Percentiles rank a stretch among this genome's conserved stretches.
phyloP scores from a whole-genome alignment of 495 filamentous ascomycete genomes.

The Sporormia fimetaria region DNA sequence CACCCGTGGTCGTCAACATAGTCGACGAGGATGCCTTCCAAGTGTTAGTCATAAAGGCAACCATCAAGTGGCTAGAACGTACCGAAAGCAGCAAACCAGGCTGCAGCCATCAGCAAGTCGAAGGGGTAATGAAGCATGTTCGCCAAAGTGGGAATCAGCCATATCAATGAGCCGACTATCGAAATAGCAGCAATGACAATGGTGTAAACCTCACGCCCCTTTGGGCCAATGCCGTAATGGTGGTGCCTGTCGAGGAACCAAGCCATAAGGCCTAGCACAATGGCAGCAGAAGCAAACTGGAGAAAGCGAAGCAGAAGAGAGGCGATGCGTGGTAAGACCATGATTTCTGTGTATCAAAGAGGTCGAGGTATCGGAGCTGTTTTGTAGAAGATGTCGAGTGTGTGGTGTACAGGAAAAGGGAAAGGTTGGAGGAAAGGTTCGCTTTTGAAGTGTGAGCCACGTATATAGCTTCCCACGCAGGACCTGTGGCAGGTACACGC shows the following conservation, averaged over 20 bases:
- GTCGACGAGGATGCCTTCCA: too few relatives aligned
- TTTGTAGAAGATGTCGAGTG: too few relatives aligned
- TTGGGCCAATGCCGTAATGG: conserved; percentile 31
- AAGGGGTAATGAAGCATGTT: conserved; percentile 30
- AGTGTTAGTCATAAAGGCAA: too few relatives aligned
- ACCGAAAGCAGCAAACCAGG: conserved; percentile 26
- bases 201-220: conserved; percentile 49
- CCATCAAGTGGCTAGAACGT: too few relatives aligned
- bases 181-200: conserved; percentile 47
- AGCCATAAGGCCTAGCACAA: conserved; percentile 48
- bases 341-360: too few relatives aligned
- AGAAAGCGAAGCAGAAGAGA: conserved; percentile 40
- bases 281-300: conserved; percentile 33
- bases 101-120: conserved; percentile 18
- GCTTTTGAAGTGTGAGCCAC: too few relatives aligned
- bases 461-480: too few relatives aligned
- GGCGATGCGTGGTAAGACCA: conserved; percentile 39
- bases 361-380: too few relatives aligned
- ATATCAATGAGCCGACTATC: conserved; percentile 42
- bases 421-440: too few relatives aligned
- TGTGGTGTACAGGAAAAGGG: too few relatives aligned
- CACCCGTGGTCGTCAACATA: too few relatives aligned
- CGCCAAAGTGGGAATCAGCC: conserved; percentile 44
- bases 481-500: too few relatives aligned
- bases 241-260: conserved; percentile 38